A percentile compares a stretch with the other conserved stretches of the same genome.
Conservation (phyloP, 305 asterid species). For the Fraxinus albicans region DNA sequence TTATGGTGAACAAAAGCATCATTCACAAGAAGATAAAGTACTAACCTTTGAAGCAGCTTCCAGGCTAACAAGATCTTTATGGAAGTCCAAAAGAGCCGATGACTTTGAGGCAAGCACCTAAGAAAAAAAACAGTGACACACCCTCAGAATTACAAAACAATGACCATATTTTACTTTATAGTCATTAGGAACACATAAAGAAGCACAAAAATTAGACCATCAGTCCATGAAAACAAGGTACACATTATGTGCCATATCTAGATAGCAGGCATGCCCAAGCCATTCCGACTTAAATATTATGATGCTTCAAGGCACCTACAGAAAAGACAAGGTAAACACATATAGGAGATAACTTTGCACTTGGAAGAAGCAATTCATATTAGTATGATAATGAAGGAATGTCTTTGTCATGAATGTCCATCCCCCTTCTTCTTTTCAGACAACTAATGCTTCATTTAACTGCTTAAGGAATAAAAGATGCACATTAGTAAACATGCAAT, state of each 20-base stretch:
- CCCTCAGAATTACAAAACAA: neutral
- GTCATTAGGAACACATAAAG: neutral
- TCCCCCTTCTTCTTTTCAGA: neutral
- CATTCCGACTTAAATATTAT: neutral
- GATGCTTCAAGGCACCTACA: neutral
- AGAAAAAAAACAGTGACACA: neutral
- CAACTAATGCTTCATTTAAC: neutral
- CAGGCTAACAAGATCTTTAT: constrained; percentile 65
- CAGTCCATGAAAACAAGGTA: neutral
- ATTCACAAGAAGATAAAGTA: constrained; percentile 24
- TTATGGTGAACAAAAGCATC: constrained; percentile 11
- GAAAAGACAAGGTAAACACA: neutral
- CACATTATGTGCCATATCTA: neutral
- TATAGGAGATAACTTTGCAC: neutral
- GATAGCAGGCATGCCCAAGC: neutral
- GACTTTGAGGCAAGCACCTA: constrained; percentile 76
- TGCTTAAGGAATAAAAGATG: neutral
- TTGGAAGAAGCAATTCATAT: neutral
- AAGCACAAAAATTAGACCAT: neutral
- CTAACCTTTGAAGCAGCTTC: constrained; percentile 92
- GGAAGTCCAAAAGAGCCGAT: constrained; percentile 76
- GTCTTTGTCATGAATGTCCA: neutral
- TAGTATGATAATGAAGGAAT: neutral
- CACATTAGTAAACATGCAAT: neutral
- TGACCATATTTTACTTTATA: neutral